phyloP scores from a whole-genome alignment of 306 rosid species.

The Alnus rubra region DNA sequence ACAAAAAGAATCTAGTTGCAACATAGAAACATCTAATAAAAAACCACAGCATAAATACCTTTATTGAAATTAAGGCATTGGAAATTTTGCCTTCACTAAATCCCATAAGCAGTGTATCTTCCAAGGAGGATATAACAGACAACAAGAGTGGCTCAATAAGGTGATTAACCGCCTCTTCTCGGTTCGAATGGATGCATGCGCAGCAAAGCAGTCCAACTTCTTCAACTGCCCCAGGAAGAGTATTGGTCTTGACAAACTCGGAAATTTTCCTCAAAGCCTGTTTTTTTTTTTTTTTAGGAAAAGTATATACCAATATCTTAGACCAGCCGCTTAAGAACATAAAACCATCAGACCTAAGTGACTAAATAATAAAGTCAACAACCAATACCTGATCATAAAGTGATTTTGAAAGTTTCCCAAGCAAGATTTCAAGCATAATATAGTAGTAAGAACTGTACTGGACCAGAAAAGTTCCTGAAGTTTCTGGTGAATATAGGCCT shows the following conservation, averaged over 20 bases:
- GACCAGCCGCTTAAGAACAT: slow-evolving; percentile 21
- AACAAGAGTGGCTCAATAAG: slow-evolving; percentile 81
- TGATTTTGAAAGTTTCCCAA: slow-evolving; percentile 88
- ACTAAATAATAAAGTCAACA: slow-evolving; percentile 8
- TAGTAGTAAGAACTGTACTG: slow-evolving; percentile 92
- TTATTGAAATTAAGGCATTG: slow-evolving; percentile 49
- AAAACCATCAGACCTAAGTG: background rate
- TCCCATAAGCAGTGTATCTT: slow-evolving; percentile 72
- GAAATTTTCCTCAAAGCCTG: slow-evolving; percentile 95
- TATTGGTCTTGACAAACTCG: slow-evolving; percentile 91
- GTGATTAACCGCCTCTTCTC: slow-evolving; percentile 77
- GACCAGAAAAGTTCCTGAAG: slow-evolving; percentile 93
- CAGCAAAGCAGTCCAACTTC: slow-evolving; percentile 99
- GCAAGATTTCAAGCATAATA: slow-evolving; percentile 88
- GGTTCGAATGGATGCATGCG: slow-evolving; percentile 88
- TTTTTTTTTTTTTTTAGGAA: slow-evolving; percentile 25
- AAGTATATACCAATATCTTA: slow-evolving; percentile 25
- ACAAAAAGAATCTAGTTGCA: slow-evolving; percentile 31
- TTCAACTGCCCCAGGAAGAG: slow-evolving; percentile 94
- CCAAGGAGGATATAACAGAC: slow-evolving; percentile 76
- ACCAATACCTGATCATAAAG: slow-evolving; percentile 75
- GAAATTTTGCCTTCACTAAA: slow-evolving; percentile 69
- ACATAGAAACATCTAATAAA: slow-evolving; percentile 28
- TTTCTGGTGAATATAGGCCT: slow-evolving; percentile 79
- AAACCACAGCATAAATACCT: slow-evolving; percentile 48